Conservation (phyloP, 2,329 filamentous ascomycete species). For the Fusarium sp. region DNA sequence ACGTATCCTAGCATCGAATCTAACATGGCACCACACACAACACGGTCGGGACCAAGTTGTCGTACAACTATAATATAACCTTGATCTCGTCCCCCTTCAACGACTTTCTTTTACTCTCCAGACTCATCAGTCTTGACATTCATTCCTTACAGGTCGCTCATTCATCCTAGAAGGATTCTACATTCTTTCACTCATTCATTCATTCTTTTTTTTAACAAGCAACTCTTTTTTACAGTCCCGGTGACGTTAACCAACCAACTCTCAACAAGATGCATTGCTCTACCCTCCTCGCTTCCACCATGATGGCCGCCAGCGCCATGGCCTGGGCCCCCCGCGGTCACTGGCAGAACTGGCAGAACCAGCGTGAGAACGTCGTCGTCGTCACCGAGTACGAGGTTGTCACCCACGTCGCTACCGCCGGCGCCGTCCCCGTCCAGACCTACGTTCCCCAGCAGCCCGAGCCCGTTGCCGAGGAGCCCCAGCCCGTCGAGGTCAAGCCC, state of each 20-base stretch:
- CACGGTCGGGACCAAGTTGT: slow-evolving; percentile 19
- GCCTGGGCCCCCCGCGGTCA: slow-evolving; percentile 24
- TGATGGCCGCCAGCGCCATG: slow-evolving; percentile 40
- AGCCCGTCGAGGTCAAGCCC: slow-evolving; percentile 1
- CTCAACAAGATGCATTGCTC: slow-evolving; percentile 45
- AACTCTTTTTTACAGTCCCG: slow-evolving; percentile 32
- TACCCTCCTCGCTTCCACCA: slow-evolving; percentile 23
- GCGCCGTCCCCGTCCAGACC: slow-evolving; percentile 1
- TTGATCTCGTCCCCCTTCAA: slow-evolving; percentile 27
- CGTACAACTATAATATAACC: slow-evolving; percentile 41
- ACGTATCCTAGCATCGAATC: slow-evolving; percentile 5
- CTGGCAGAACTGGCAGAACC: not conserved
- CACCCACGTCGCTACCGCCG: slow-evolving; percentile 36
- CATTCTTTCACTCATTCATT: slow-evolving; percentile 33
- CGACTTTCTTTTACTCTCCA: slow-evolving; percentile 22
- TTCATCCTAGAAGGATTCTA: slow-evolving; percentile 41
- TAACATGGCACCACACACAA: slow-evolving; percentile 29
- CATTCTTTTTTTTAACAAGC: slow-evolving; percentile 12
- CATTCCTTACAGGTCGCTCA: slow-evolving; percentile 34
- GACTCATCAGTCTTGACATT: slow-evolving; percentile 40
- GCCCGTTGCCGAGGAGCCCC: slow-evolving; percentile 18
- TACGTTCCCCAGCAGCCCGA: slow-evolving; percentile 12
- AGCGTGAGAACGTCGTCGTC: slow-evolving; percentile 20
- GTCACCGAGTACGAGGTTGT: slow-evolving; percentile 34
- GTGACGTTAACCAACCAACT: slow-evolving; percentile 35